Conservation (phyloP, 2,329 filamentous ascomycete genomes). For the Aspergillus nomiae region DNA sequence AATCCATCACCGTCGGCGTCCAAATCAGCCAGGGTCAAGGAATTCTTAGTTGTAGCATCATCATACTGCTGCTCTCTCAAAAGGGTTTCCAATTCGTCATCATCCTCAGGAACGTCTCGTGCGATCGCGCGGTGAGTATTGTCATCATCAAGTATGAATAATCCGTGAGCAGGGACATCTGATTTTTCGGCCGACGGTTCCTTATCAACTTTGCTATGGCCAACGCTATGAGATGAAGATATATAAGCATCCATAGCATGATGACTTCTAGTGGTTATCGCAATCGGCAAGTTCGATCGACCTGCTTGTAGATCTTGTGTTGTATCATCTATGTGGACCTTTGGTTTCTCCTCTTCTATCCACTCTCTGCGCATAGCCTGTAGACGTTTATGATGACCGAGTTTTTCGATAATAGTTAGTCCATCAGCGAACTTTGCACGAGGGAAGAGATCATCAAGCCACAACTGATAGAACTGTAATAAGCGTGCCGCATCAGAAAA, state of each 20-base stretch:
- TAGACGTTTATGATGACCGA: constrained; percentile 81
- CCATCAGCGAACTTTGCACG: constrained; percentile 93
- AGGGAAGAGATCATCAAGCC: constrained; percentile 95
- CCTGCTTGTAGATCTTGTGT: background rate
- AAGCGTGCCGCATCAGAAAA: constrained; percentile 82
- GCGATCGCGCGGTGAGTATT: constrained; percentile 15
- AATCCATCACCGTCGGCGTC: background rate
- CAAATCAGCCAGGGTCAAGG: constrained; percentile 58
- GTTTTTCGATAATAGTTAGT: constrained; percentile 85
- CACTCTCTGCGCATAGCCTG: constrained; percentile 74
- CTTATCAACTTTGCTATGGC: background rate
- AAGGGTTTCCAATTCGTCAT: constrained; percentile 55
- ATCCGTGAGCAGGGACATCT: constrained; percentile 6
- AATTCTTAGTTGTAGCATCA: constrained; percentile 50
- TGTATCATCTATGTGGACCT: constrained; percentile 8
- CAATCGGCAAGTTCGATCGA: background rate
- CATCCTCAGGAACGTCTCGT: constrained; percentile 37
- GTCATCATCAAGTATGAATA: constrained; percentile 36
- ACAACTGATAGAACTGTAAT: constrained; percentile 89
- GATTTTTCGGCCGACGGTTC: background rate
- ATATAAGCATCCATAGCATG: background rate
- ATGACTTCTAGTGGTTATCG: background rate
- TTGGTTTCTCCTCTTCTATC: constrained; percentile 70
- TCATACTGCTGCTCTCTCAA: constrained; percentile 50
- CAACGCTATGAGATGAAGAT: background rate